These are phyloP conservation scores for Retiboletus flavoniger DNA, from an alignment of 1,284 basidiomycete species.

Conservation along the genomic window DNA sequence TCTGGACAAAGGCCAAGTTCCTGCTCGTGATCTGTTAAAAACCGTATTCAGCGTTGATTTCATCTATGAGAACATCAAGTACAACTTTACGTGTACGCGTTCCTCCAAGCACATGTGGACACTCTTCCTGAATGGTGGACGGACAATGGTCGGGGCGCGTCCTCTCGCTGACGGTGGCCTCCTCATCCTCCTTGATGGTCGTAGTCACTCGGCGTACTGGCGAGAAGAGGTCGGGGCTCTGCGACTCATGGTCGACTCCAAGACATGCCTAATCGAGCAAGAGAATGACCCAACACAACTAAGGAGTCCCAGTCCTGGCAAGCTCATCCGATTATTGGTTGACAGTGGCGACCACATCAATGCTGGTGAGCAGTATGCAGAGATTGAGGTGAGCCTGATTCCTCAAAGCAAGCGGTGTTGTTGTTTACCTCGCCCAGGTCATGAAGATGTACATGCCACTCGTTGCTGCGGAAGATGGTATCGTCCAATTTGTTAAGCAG, in stretches of 20 bases:
- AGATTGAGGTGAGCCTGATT: constrained; percentile 77
- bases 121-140: constrained; percentile 93
- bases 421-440: constrained; percentile 52
- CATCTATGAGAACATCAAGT: constrained; percentile 96
- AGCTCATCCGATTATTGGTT: constrained; percentile 92
- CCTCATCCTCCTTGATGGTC: constrained; percentile 87
- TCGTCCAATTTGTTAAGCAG: constrained; percentile 95
- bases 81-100: constrained; percentile 94
- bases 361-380: constrained; percentile 95
- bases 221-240: constrained; percentile 96
- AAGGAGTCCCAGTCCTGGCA: constrained; percentile 94
- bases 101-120: constrained; percentile 90
- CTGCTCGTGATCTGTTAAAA: constrained; percentile 91
- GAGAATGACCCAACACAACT: constrained; percentile 99
- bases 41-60: constrained; percentile 98
- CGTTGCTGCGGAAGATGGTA: constrained; percentile 90
- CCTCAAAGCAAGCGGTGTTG: not conserved
- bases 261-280: constrained; percentile 98
- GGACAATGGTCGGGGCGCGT: constrained; percentile 85
- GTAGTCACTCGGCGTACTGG: constrained; percentile 98
- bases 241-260: constrained; percentile 92
- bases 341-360: constrained; percentile 97
- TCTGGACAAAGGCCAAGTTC: constrained; percentile 97
- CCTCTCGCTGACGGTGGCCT: constrained; percentile 95
- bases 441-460: constrained; percentile 99